These are phyloP conservation scores for Sarcodon aspratus DNA, from an alignment of 768 basidiomycete species.

Conservation along the genomic window DNA sequence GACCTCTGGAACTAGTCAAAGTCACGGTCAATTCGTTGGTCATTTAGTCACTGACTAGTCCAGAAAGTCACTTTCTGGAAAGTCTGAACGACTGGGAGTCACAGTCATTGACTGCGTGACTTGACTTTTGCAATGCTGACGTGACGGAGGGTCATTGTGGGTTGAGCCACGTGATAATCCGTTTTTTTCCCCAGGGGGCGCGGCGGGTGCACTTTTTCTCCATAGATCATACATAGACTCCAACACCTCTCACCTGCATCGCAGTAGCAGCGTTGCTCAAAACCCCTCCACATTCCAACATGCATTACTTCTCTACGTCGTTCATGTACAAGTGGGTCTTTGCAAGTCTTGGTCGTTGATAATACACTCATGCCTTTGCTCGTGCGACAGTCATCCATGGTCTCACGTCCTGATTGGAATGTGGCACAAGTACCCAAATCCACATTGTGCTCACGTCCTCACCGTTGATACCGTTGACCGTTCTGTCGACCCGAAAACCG, in stretches of 20 bases:
- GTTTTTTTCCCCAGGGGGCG: too few relatives aligned
- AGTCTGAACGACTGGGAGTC: too few relatives aligned
- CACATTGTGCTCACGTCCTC: conserved; percentile 81
- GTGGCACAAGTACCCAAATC: conserved; percentile 96
- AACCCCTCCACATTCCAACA: conserved; percentile 18
- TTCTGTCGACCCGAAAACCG: conserved; percentile 70
- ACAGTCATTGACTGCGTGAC: too few relatives aligned
- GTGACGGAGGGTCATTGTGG: too few relatives aligned
- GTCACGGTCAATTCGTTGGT: too few relatives aligned
- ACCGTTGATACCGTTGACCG: conserved; percentile 84
- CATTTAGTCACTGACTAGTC: too few relatives aligned
- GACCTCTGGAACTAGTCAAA: too few relatives aligned
- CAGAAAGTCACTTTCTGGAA: too few relatives aligned
- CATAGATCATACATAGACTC: background rate
- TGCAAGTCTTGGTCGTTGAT: background rate
- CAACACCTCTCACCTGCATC: background rate
- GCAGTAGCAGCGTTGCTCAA: conserved; percentile 5
- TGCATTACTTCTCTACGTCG: conserved; percentile 84
- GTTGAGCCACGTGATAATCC: too few relatives aligned
- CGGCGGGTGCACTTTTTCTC: too few relatives aligned
- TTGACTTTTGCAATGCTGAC: too few relatives aligned
- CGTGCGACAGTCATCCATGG: conserved; percentile 67
- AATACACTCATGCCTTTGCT: conserved; percentile 1
- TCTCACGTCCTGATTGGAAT: conserved; percentile 85
- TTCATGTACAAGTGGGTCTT: conserved; percentile 71